phyloP scores from a whole-genome alignment of 2,329 filamentous ascomycete species.

The Dactylellina cionopaga region DNA sequence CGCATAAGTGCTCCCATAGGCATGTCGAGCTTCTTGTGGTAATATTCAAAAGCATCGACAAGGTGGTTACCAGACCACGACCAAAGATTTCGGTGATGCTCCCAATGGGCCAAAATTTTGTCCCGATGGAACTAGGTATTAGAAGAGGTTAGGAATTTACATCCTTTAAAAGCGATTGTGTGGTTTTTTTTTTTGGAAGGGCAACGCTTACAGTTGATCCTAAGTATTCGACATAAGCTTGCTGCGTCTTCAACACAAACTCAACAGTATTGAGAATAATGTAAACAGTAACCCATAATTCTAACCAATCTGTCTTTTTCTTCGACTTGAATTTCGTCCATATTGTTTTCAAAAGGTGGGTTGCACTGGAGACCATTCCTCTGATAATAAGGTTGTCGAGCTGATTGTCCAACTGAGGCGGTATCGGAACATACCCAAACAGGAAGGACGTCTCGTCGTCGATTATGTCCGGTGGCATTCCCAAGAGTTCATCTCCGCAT shows the following conservation, averaged over 20 bases:
- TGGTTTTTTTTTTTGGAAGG: too few species aligned
- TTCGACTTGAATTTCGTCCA: slow-evolving; percentile 50
- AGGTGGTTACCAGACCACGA: slow-evolving; percentile 49
- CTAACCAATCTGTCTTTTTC: slow-evolving; percentile 48
- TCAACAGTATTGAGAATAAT: slow-evolving; percentile 47
- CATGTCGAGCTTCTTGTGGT: slow-evolving; percentile 49
- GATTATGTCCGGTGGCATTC: slow-evolving; percentile 48
- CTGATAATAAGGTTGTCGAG: slow-evolving; percentile 50
- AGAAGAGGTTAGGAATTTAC: background rate
- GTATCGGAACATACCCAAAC: slow-evolving; percentile 45
- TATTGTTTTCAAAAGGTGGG: slow-evolving; percentile 45
- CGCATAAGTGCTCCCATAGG: slow-evolving; percentile 34
- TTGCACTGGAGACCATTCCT: slow-evolving; percentile 44
- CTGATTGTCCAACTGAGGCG: slow-evolving; percentile 46
- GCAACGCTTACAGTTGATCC: slow-evolving; percentile 37
- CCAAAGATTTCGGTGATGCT: slow-evolving; percentile 43
- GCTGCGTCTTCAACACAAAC: slow-evolving; percentile 43
- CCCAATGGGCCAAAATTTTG: slow-evolving; percentile 50
- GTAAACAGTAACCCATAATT: slow-evolving; percentile 42
- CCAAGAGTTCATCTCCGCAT: slow-evolving; percentile 36
- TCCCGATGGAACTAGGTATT: slow-evolving; percentile 52
- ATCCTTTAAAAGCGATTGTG: background rate
- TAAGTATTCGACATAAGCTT: slow-evolving; percentile 48
- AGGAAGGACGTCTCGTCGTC: slow-evolving; percentile 45
- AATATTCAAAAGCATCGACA: slow-evolving; percentile 49